Conservation (phyloP, 257 asterid species). For the Perilla frutescens region DNA sequence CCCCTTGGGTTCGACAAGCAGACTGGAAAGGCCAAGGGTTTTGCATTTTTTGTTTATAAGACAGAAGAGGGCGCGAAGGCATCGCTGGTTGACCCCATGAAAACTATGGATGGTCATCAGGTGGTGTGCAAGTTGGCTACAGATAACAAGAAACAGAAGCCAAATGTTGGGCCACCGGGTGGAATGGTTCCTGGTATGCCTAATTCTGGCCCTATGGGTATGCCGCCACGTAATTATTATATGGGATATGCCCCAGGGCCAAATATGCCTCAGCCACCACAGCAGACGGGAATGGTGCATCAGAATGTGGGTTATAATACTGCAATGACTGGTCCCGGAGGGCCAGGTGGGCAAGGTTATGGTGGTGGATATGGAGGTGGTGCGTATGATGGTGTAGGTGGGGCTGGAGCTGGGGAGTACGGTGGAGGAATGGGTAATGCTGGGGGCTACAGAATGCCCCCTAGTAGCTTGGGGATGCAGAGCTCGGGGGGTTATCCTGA, state of each 20-base stretch:
- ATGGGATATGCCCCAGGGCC: slow-evolving; percentile 64
- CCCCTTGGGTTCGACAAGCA: slow-evolving; percentile 98
- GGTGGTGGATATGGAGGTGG: slow-evolving; percentile 63
- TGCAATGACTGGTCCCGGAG: slow-evolving; percentile 60
- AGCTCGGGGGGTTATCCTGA: slow-evolving; percentile 77
- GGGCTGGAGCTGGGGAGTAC: slow-evolving; percentile 56
- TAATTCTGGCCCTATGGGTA: slow-evolving; percentile 58
- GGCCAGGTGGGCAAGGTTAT: slow-evolving; percentile 67
- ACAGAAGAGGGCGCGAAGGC: slow-evolving; percentile 92
- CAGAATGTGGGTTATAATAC: slow-evolving; percentile 57
- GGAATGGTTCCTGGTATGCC: slow-evolving; percentile 57
- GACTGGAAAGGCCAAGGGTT: slow-evolving; percentile 90
- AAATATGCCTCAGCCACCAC: slow-evolving; percentile 68
- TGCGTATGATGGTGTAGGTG: slow-evolving; percentile 54
- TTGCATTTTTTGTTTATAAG: slow-evolving; percentile 92
- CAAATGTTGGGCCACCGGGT: slow-evolving; percentile 60
- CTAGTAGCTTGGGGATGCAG: slow-evolving; percentile 68
- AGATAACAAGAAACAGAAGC: slow-evolving; percentile 81
- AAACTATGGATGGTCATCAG: slow-evolving; percentile 85
- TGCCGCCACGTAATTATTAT: slow-evolving; percentile 53
- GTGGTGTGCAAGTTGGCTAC: slow-evolving; percentile 92
- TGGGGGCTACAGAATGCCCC: slow-evolving; percentile 75
- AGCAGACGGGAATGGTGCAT: slow-evolving; percentile 66
- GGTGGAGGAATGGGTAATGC: slow-evolving; percentile 56
- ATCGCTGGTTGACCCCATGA: slow-evolving; percentile 74